phyloP scores from a whole-genome alignment of 164 flowering plant species.

The Berberis thunbergii region DNA sequence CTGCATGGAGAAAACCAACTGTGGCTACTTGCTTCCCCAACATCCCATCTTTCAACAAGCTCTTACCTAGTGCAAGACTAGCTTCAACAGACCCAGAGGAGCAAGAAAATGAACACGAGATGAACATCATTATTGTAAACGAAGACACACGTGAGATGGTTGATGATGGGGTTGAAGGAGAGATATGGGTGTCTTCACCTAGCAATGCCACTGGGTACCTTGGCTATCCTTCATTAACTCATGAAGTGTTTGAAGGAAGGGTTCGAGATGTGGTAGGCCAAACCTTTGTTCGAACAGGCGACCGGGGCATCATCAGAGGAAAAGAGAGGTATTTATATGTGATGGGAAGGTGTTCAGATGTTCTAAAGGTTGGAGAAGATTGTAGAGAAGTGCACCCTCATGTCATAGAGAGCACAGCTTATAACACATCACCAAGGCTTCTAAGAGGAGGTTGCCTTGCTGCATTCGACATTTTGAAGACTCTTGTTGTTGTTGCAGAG shows the following conservation, averaged over 20 bases:
- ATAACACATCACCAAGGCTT: slow-evolving; percentile 22
- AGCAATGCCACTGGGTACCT: slow-evolving; percentile 64
- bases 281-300: slow-evolving; percentile 50
- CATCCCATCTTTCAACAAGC: slow-evolving; percentile 32
- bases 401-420: slow-evolving; percentile 50
- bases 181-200: slow-evolving; percentile 62
- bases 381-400: slow-evolving; percentile 38
- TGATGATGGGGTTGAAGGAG: slow-evolving; percentile 62
- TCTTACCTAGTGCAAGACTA: slow-evolving; percentile 54
- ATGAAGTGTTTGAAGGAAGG: slow-evolving; percentile 26
- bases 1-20: slow-evolving; percentile 43
- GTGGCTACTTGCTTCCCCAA: slow-evolving; percentile 4
- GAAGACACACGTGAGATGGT: slow-evolving; percentile 45
- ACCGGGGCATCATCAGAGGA: slow-evolving; percentile 46
- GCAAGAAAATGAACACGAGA: slow-evolving; percentile 26
- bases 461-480: slow-evolving; percentile 24
- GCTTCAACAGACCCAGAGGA: slow-evolving; percentile 1
- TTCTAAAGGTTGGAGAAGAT: slow-evolving; percentile 18
- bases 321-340: slow-evolving; percentile 46
- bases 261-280: slow-evolving; percentile 5
- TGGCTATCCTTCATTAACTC: slow-evolving; percentile 44
- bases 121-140: slow-evolving; percentile 39
- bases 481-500: slow-evolving; percentile 45
- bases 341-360: slow-evolving; percentile 38
- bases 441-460: slow-evolving; percentile 63